phyloP scores from a whole-genome alignment of 2,329 filamentous ascomycete genomes.

The Microsporum canis region DNA sequence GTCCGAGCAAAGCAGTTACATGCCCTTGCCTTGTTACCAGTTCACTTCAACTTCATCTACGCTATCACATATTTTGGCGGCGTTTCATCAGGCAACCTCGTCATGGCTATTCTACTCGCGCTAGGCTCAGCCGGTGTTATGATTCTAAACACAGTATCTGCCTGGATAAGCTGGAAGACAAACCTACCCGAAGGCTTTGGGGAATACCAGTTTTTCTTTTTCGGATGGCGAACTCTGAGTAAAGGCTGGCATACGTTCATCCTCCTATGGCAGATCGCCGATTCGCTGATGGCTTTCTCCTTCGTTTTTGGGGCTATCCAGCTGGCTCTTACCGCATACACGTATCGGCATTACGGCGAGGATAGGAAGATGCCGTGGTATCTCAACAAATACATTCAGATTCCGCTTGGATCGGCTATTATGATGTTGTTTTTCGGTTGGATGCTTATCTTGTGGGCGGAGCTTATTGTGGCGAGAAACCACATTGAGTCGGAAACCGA shows the following conservation, averaged over 20 bases:
- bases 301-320: not conserved
- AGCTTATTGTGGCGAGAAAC: conserved; percentile 5
- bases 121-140: conserved; percentile 4
- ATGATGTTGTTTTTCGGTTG: not conserved
- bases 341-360: not conserved
- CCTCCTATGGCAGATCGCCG: conserved; percentile 6
- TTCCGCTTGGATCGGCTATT: not conserved
- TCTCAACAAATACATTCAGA: not conserved
- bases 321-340: not conserved
- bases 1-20: conserved; percentile 4
- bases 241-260: conserved; percentile 7
- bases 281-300: conserved; percentile 1
- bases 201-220: conserved; percentile 8
- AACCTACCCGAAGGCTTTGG: conserved; percentile 6
- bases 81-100: conserved; percentile 2
- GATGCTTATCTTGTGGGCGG: conserved; percentile 4
- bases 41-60: conserved; percentile 7
- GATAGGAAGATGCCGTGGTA: not conserved
- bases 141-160: conserved; percentile 3
- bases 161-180: conserved; percentile 7
- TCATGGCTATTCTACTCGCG: conserved; percentile 1
- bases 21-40: conserved; percentile 6
- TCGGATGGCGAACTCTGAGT: conserved; percentile 6
- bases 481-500: conserved; percentile 6
- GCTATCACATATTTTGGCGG: conserved; percentile 6